These are phyloP conservation scores for Eimeria acervulina DNA, from an alignment of 169 alveolate species.

Conservation along the genomic window DNA sequence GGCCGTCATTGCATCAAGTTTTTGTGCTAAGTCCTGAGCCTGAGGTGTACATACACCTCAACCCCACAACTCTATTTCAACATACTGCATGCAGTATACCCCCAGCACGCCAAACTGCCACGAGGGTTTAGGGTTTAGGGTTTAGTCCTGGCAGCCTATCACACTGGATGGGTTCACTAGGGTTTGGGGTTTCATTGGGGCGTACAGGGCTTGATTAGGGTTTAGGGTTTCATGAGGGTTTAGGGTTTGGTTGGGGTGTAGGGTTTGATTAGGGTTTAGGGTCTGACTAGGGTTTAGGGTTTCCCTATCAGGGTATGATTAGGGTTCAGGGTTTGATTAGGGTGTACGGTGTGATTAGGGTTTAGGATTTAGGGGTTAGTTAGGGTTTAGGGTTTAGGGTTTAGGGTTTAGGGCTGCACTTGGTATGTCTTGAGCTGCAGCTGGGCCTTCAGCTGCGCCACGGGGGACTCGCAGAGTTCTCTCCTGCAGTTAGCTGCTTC, in stretches of 20 bases:
- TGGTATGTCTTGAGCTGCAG: slow-evolving; percentile 62
- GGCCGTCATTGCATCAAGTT: slow-evolving; percentile 70
- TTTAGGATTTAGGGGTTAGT: background rate
- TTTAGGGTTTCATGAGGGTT: background rate
- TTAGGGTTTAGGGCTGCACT: background rate
- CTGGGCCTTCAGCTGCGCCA: slow-evolving; percentile 59
- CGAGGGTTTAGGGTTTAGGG: background rate
- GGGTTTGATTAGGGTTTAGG: slow-evolving; percentile 26
- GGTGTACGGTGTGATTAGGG: background rate
- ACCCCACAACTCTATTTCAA: background rate
- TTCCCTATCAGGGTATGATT: background rate
- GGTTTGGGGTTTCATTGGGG: background rate
- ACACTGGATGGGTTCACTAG: no score
- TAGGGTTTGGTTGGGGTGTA: background rate
- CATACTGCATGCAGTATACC: background rate
- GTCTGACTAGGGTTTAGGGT: no score
- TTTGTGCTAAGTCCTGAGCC: slow-evolving; percentile 52
- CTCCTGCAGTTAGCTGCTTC: background rate
- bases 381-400: slow-evolving; percentile 3
- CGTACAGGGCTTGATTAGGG: background rate
- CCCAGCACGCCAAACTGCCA: background rate
- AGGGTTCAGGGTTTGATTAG: background rate
- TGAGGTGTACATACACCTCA: background rate
- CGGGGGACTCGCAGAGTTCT: slow-evolving; percentile 21
- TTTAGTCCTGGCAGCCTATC: no score